A percentile compares a stretch with the other conserved stretches of the same genome.
These are phyloP conservation scores for Pseudocercospora cruenta DNA, from an alignment of 2,329 filamentous ascomycete genomes.

Conservation along the genomic window DNA sequence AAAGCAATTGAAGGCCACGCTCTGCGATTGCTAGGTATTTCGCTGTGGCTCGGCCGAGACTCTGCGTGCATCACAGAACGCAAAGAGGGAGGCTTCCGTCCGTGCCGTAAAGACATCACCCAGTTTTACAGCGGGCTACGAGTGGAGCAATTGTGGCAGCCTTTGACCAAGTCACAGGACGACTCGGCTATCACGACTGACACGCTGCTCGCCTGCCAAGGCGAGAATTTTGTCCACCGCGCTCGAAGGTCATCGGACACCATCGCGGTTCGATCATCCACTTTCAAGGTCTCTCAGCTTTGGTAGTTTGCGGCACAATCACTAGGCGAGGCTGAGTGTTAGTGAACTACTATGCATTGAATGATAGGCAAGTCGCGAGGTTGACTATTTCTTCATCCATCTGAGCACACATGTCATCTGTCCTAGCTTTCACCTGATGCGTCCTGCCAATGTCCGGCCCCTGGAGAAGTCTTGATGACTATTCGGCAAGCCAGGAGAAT, in stretches of 20 bases:
- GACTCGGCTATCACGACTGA: neutral
- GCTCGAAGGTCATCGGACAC: neutral
- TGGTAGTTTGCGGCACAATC: too few species aligned
- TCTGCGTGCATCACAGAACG: neutral
- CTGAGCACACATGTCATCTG: neutral
- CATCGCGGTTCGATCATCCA: neutral
- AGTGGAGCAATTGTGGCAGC: neutral
- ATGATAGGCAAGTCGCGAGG: neutral
- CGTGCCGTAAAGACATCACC: neutral
- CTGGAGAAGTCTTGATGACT: neutral
- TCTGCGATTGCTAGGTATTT: neutral
- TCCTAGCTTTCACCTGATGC: neutral
- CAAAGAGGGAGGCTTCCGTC: neutral
- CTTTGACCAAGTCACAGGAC: neutral
- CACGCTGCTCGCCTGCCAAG: neutral
- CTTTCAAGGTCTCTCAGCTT: neutral
- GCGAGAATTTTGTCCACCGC: too few species aligned
- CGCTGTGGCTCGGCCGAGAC: neutral
- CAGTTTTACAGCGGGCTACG: neutral
- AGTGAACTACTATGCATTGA: neutral
- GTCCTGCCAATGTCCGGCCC: neutral
- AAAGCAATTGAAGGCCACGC: conserved; percentile 15
- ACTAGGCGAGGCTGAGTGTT: neutral
- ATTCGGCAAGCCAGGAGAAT: neutral
- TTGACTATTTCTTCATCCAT: neutral